Conservation (phyloP, 805 yeast species). For the Henningerozyma blattae region DNA sequence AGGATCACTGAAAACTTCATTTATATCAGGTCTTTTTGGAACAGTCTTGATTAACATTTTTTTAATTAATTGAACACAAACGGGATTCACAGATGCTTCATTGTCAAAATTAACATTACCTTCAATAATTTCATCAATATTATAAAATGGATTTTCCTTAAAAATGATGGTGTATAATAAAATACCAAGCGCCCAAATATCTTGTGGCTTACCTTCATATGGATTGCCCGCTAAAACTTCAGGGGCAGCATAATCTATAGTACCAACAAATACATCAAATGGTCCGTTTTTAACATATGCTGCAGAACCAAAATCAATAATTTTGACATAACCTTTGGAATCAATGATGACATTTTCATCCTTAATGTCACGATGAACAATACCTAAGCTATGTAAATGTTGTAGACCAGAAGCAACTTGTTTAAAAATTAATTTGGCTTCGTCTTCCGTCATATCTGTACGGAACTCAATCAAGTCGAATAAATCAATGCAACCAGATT, state of each 20-base stretch:
- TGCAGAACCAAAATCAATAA: constrained; percentile 92
- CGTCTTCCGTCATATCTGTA: constrained; percentile 62
- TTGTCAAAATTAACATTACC: constrained; percentile 52
- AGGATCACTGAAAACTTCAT: constrained; percentile 49
- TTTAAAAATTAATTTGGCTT: constrained; percentile 61
- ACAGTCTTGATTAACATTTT: constrained; percentile 55
- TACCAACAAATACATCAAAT: constrained; percentile 92
- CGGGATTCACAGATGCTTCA: constrained; percentile 32
- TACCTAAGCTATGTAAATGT: constrained; percentile 73
- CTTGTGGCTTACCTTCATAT: constrained; percentile 88
- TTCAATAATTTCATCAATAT: constrained; percentile 88
- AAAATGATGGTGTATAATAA: constrained; percentile 76
- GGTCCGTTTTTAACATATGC: constrained; percentile 87
- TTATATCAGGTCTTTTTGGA: constrained; percentile 59
- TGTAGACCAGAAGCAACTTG: constrained; percentile 70
- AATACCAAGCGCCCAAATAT: constrained; percentile 95
- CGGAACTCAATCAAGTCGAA: constrained; percentile 84
- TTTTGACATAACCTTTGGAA: constrained; percentile 60
- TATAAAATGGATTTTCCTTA: constrained; percentile 89
- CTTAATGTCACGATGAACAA: constrained; percentile 87
- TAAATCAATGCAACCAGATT: constrained; percentile 74
- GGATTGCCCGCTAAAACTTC: constrained; percentile 82
- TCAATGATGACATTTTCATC: constrained; percentile 90
- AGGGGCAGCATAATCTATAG: constrained; percentile 94
- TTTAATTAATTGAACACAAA: constrained; percentile 46